phyloP scores from a whole-genome alignment of 2,329 filamentous ascomycete genomes.

The Pseudocercospora fijiensis region DNA sequence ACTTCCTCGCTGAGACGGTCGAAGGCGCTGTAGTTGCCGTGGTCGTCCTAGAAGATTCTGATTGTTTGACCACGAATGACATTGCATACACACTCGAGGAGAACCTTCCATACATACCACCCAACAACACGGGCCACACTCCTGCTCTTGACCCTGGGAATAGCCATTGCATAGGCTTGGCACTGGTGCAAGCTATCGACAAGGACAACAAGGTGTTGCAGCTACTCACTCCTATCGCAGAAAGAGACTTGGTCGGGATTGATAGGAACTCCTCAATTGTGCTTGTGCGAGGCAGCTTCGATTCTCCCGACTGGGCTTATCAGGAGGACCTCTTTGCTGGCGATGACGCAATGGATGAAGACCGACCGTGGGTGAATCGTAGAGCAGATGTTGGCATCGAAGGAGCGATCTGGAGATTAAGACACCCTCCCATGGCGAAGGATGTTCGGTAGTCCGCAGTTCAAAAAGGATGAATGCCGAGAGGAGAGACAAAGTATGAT shows the following conservation, averaged over 20 bases:
- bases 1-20: constrained; percentile 63
- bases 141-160: constrained; percentile 57
- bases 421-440: constrained; percentile 34
- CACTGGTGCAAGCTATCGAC: constrained; percentile 70
- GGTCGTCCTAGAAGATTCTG: constrained; percentile 51
- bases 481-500: too few relatives aligned
- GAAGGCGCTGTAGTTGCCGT: constrained; percentile 70
- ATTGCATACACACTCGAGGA: constrained; percentile 50
- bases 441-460: constrained; percentile 5
- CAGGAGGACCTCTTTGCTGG: constrained; percentile 59
- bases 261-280: constrained; percentile 50
- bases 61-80: not conserved
- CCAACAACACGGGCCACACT: constrained; percentile 50
- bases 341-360: constrained; percentile 14
- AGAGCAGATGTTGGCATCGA: constrained; percentile 34
- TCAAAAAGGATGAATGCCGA: too few relatives aligned
- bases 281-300: constrained; percentile 67
- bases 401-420: constrained; percentile 35
- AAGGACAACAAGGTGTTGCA: constrained; percentile 55
- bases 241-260: constrained; percentile 30
- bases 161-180: constrained; percentile 63
- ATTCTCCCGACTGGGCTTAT: constrained; percentile 68
- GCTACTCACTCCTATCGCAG: constrained; percentile 61
- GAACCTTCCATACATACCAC: constrained; percentile 62
- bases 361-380: constrained; percentile 34